A percentile compares a stretch with the other conserved stretches of the same genome.
These are phyloP conservation scores for Saturnispora kantuleensis DNA, from an alignment of 805 yeast species.

Conservation along the genomic window DNA sequence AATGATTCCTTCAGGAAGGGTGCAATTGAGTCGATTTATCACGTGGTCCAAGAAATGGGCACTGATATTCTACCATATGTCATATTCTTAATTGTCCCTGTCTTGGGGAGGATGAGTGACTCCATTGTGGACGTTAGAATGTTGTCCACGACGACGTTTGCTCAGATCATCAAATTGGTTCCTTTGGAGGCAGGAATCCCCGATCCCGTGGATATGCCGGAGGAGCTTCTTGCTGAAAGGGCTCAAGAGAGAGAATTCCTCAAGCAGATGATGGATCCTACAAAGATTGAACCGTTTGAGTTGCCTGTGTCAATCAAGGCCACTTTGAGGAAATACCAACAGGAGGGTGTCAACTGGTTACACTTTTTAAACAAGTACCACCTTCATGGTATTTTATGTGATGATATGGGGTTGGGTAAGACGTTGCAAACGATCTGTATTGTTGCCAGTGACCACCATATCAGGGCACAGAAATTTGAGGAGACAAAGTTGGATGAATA, in stretches of 20 bases:
- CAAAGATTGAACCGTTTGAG: conserved; percentile 77
- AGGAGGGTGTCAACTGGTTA: conserved; percentile 97
- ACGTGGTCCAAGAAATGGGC: conserved; percentile 78
- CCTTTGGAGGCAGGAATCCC: conserved; percentile 97
- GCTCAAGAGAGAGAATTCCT: conserved; percentile 91
- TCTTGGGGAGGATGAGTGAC: conserved; percentile 96
- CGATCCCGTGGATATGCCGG: conserved; percentile 87
- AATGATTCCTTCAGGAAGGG: conserved; percentile 75
- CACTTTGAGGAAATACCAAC: conserved; percentile 87
- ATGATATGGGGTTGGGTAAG: conserved; percentile 98
- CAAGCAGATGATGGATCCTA: conserved; percentile 95
- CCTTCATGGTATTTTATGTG: conserved; percentile 94
- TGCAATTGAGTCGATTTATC: conserved; percentile 84
- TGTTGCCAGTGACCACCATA: conserved; percentile 88
- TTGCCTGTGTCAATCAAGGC: conserved; percentile 91
- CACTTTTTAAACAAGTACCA: conserved; percentile 92
- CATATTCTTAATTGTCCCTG: conserved; percentile 91
- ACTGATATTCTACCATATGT: conserved; percentile 85
- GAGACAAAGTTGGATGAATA: conserved; percentile 54
- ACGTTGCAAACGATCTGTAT: conserved; percentile 96
- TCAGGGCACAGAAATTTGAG: conserved; percentile 62
- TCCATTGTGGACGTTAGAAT: conserved; percentile 79
- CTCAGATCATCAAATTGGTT: conserved; percentile 86
- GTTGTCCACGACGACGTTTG: conserved; percentile 92
- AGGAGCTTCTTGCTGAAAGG: conserved; percentile 73